phyloP scores from a whole-genome alignment of 2,329 filamentous ascomycete genomes.

The Tolypocladium album region DNA sequence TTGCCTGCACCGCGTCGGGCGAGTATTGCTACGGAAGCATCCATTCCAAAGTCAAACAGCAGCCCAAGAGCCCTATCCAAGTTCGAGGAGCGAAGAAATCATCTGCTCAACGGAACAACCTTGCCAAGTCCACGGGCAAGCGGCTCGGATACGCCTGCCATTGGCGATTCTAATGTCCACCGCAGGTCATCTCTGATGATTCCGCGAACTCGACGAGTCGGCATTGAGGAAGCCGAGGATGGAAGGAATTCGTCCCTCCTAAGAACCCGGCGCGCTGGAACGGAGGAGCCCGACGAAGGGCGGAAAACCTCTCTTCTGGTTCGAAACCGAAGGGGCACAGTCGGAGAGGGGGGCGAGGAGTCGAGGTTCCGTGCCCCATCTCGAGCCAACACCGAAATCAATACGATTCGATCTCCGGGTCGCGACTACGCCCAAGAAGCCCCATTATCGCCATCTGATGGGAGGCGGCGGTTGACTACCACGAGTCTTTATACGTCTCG shows the following conservation, averaged over 20 bases:
- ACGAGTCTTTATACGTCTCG: constrained; percentile 36
- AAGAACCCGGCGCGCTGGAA: constrained; percentile 31
- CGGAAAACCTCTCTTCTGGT: constrained; percentile 31
- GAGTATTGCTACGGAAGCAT: constrained; percentile 30
- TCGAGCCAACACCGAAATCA: constrained; percentile 46
- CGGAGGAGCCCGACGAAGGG: constrained; percentile 37
- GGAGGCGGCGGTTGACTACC: constrained; percentile 38
- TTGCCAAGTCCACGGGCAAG: constrained; percentile 34
- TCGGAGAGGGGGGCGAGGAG: constrained; percentile 39
- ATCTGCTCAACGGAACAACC: constrained; percentile 31
- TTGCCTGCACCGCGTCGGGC: constrained; percentile 27
- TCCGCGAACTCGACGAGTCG: constrained; percentile 33
- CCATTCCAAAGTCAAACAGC: constrained; percentile 23
- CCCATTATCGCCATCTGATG: constrained; percentile 20
- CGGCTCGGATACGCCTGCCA: constrained; percentile 26
- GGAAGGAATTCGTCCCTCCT: constrained; percentile 38
- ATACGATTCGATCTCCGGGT: constrained; percentile 19
- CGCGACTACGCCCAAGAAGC: constrained; percentile 19
- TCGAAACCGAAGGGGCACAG: constrained; percentile 33
- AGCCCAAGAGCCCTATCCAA: constrained; percentile 39
- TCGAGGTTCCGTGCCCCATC: constrained; percentile 44
- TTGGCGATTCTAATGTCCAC: constrained; percentile 22
- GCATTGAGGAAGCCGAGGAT: constrained; percentile 40
- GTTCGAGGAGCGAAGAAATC: constrained; percentile 42
- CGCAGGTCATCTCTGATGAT: constrained; percentile 45